Evolutionary conservation across 352 stramenopile genomes (phyloP).

Genomic region (Globisporangium splendens): DNA sequence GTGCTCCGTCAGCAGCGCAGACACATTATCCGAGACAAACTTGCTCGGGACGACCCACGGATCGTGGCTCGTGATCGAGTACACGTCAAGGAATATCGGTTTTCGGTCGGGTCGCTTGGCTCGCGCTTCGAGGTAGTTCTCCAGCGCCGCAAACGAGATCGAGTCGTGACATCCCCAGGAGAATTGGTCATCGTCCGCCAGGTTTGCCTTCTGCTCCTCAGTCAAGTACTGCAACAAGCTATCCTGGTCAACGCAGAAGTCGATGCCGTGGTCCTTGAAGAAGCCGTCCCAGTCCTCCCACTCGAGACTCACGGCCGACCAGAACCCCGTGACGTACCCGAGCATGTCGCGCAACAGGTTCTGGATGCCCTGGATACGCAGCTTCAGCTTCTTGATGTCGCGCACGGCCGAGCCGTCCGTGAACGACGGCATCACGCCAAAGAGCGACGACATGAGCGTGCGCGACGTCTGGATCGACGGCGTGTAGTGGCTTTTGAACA

Average conservation of each 20-base stretch:
- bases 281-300: constrained; percentile 73
- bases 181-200: constrained; percentile 52
- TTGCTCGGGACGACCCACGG: constrained; percentile 46
- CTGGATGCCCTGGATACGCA: constrained; percentile 45
- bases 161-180: constrained; percentile 67
- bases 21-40: constrained; percentile 42
- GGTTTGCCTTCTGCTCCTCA: constrained; percentile 41
- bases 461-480: constrained; percentile 56
- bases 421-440: constrained; percentile 59
- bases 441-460: constrained; percentile 58
- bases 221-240: constrained; percentile 58
- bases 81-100: constrained; percentile 73
- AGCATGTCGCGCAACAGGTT: constrained; percentile 59
- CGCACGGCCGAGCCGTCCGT: constrained; percentile 49
- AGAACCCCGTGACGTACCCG: constrained; percentile 66
- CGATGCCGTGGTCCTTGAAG: constrained; percentile 54
- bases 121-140: constrained; percentile 51
- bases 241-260: constrained; percentile 56
- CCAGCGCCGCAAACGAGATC: constrained; percentile 59
- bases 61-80: constrained; percentile 70
- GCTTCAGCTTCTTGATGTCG: constrained; percentile 44
- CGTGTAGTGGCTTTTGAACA: constrained; percentile 68
- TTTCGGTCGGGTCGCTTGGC: constrained; percentile 42
- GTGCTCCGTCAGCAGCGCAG: constrained; percentile 45
- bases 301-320: constrained; percentile 47